A percentile compares a stretch with the other conserved stretches of the same genome.
Evolutionary conservation across 106 monocot genomes (phyloP).

Genomic region (Narthecium ossifragum): DNA sequence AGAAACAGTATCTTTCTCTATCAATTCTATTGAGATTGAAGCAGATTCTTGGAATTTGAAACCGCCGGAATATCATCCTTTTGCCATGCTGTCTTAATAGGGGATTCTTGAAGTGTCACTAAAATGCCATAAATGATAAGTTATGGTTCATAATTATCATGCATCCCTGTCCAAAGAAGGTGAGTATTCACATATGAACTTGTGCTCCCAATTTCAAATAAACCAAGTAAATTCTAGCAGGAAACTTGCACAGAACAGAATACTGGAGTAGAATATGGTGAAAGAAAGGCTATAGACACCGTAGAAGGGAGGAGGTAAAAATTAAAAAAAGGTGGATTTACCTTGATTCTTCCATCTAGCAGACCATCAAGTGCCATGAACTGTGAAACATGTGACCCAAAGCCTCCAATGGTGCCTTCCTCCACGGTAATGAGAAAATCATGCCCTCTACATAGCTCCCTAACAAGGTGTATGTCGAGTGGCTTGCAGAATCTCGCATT

Average conservation of each 20-base stretch:
- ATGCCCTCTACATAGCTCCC: constrained; percentile 41
- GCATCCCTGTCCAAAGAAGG: no score
- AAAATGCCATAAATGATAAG: no score
- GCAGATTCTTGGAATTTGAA: no score
- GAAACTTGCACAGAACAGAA: no score
- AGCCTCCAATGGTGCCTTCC: constrained; percentile 73
- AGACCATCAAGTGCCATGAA: constrained; percentile 49
- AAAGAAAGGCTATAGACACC: not conserved
- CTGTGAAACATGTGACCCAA: constrained; percentile 62
- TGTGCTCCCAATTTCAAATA: no score
- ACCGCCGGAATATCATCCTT: not conserved
- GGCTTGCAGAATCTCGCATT: constrained; percentile 80
- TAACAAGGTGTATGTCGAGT: constrained; percentile 42
- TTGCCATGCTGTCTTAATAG: not conserved
- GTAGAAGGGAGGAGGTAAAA: not conserved
- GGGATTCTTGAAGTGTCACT: no score
- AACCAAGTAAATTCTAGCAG: no score
- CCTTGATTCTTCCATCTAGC: constrained; percentile 59
- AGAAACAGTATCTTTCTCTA: no score
- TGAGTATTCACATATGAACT: no score
- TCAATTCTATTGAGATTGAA: no score
- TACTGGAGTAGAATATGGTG: not conserved
- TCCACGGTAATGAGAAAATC: constrained; percentile 64
- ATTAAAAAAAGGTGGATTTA: constrained; percentile 3
- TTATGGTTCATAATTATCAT: no score